phyloP scores from a whole-genome alignment of 225 moss, liverwort and hornwort species.

The Takakia lepidozioides region DNA sequence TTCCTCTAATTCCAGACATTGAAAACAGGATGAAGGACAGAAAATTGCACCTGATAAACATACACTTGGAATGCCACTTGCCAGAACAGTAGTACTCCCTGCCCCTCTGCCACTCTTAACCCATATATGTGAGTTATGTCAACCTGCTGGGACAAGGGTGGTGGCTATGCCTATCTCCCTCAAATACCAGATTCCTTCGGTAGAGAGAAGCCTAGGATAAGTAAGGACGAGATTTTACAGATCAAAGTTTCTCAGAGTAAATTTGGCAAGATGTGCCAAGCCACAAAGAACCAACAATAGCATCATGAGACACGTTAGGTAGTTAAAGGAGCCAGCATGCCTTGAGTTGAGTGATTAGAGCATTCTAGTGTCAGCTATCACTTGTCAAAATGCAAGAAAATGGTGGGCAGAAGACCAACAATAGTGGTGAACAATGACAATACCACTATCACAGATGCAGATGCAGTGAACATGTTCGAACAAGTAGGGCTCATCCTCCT shows the following conservation, averaged over 20 bases:
- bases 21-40: background rate
- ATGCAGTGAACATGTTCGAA: conserved; percentile 26
- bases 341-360: background rate
- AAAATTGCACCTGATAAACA: conserved; percentile 22
- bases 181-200: no score
- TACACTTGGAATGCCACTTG: conserved; percentile 24
- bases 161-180: no score
- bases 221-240: no score
- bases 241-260: no score
- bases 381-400: no score
- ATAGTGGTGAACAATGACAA: background rate
- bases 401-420: no score
- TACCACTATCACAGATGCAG: conserved; percentile 27
- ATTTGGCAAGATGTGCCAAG: background rate
- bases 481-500: conserved; percentile 24
- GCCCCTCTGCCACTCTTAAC: conserved; percentile 3
- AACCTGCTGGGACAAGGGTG: no score
- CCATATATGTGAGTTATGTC: no score
- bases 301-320: background rate
- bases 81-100: conserved; percentile 27
- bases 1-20: background rate
- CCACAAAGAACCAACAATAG: background rate
- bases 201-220: background rate
- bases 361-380: no score
- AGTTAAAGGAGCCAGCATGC: background rate